These are phyloP conservation scores for Moricandia moricandioides DNA, from an alignment of 345 rosid species.

Conservation along the genomic window DNA sequence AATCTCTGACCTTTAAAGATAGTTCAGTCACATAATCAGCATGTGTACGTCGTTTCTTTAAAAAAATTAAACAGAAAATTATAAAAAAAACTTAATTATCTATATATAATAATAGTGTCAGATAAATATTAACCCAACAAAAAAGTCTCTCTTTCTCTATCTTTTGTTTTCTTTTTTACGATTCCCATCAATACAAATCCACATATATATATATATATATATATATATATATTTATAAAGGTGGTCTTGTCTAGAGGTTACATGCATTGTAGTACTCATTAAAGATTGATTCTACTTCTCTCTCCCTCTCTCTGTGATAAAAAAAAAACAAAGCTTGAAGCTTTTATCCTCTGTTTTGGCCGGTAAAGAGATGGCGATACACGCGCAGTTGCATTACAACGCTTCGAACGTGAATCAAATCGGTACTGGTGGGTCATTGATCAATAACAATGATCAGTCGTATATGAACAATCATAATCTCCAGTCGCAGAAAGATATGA, in stretches of 20 bases:
- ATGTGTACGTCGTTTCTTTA: constrained; percentile 70
- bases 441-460: constrained; percentile 42
- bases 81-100: not conserved
- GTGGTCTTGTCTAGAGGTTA: constrained; percentile 23
- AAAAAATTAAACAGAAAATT: not conserved
- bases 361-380: constrained; percentile 56
- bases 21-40: constrained; percentile 88
- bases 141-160: constrained; percentile 28
- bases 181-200: constrained; percentile 30
- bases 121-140: constrained; percentile 26
- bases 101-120: constrained; percentile 21
- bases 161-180: constrained; percentile 13
- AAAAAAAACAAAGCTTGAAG: constrained; percentile 10
- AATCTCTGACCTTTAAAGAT: constrained; percentile 74
- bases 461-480: not conserved
- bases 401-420: constrained; percentile 32
- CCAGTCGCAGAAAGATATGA: constrained; percentile 37
- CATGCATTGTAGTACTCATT: constrained; percentile 33
- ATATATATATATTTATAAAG: constrained; percentile 4
- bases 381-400: constrained; percentile 57
- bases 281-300: constrained; percentile 8
- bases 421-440: constrained; percentile 34
- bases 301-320: not conserved
- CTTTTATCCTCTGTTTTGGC: not conserved
- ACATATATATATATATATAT: constrained; percentile 15